Evolutionary conservation across 306 rosid genomes (phyloP).

Genomic region (Quercus ilex): DNA sequence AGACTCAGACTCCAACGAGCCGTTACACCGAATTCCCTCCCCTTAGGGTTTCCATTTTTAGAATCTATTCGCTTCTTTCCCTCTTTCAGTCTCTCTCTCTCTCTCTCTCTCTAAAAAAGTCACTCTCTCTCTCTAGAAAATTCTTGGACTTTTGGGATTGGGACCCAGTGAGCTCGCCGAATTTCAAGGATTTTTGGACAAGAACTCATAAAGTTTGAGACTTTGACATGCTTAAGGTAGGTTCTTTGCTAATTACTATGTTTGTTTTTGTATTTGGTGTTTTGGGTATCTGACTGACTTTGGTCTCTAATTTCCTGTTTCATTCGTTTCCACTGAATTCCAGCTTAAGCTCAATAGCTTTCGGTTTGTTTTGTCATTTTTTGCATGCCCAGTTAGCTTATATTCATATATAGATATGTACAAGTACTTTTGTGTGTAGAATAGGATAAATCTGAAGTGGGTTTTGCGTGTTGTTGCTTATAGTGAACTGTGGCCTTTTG

Average conservation of each 20-base stretch:
- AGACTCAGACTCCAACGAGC: too few relatives aligned
- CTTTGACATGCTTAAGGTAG: neutral
- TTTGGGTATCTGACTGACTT: neutral
- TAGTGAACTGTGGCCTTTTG: slow-evolving; percentile 8
- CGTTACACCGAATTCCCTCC: too few relatives aligned
- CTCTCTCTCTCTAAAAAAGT: too few relatives aligned
- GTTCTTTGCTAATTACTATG: neutral
- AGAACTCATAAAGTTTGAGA: neutral
- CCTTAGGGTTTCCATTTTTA: too few relatives aligned
- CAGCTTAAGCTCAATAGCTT: neutral
- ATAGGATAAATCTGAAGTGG: slow-evolving; percentile 2
- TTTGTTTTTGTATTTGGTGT: too few relatives aligned
- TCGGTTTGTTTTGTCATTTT: neutral
- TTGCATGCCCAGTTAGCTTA: neutral
- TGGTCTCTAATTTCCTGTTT: neutral
- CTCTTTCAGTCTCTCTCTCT: too few relatives aligned
- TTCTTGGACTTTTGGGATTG: too few relatives aligned
- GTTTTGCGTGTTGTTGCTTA: neutral
- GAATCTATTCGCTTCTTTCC: too few relatives aligned
- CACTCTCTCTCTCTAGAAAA: too few relatives aligned
- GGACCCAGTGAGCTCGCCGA: neutral
- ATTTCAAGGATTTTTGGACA: neutral
- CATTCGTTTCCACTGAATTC: neutral
- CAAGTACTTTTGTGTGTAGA: neutral
- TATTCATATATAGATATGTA: neutral